Evolutionary conservation across 1,284 basidiomycete genomes (phyloP).

Genomic region (Cutaneotrichosporon spelunceum): DNA sequence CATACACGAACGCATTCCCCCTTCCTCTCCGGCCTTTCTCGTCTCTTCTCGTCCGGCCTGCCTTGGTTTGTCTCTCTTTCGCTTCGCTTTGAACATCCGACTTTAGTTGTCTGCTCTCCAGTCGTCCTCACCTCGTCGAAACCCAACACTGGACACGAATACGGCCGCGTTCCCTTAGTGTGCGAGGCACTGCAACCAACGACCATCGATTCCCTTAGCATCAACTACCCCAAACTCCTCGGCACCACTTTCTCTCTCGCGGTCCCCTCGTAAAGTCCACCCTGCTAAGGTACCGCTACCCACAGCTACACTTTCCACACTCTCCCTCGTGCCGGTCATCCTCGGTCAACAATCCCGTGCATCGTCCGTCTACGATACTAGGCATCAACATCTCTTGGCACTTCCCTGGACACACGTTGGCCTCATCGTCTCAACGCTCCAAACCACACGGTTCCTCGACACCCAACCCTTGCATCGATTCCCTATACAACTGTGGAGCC

Average conservation of each 20-base stretch:
- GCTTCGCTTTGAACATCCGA: background rate
- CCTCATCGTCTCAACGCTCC: background rate
- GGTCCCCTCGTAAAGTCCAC: background rate
- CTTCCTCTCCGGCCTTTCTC: background rate
- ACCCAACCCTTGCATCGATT: background rate
- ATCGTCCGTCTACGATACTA: background rate
- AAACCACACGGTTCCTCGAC: background rate
- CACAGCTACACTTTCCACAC: background rate
- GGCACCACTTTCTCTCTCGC: background rate
- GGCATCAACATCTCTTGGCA: background rate
- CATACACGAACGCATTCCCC: background rate
- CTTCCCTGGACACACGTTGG: background rate
- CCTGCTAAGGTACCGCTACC: background rate
- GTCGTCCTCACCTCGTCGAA: background rate
- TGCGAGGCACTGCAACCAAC: background rate
- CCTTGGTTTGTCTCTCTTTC: background rate
- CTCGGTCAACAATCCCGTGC: background rate
- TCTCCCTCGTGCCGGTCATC: background rate
- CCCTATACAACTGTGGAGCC: background rate
- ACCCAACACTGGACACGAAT: background rate
- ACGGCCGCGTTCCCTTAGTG: background rate
- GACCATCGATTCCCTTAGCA: conserved; percentile 7
- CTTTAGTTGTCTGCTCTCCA: background rate
- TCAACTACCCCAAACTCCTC: conserved; percentile 6
- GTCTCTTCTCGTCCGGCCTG: background rate